These are phyloP conservation scores for Scheffersomyces lignosus DNA, from an alignment of 805 yeast species.

Conservation along the genomic window DNA sequence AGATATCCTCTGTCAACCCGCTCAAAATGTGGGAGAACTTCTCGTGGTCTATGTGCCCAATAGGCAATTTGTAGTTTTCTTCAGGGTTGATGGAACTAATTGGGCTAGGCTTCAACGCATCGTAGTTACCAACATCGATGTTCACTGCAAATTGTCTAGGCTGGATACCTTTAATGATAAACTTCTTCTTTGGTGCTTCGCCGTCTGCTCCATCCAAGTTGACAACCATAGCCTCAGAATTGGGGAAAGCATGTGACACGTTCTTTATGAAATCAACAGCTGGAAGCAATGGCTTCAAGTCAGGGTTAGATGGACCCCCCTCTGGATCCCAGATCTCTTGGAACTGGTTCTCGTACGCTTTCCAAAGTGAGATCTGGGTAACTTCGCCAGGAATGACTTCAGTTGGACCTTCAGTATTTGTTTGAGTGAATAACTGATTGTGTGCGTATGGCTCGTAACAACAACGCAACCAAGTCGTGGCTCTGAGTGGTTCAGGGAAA, in stretches of 20 bases:
- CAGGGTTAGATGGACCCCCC: constrained; percentile 29
- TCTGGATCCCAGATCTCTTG: constrained; percentile 57
- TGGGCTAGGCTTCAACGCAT: constrained; percentile 32
- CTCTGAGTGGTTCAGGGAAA: constrained; percentile 83
- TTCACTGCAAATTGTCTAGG: constrained; percentile 68
- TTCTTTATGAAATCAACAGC: constrained; percentile 97
- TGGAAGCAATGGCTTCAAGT: constrained; percentile 57
- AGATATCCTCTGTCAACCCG: constrained; percentile 20
- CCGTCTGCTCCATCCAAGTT: constrained; percentile 46
- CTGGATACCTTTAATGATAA: constrained; percentile 90
- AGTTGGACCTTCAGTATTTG: constrained; percentile 8
- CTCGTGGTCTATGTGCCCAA: constrained; percentile 38
- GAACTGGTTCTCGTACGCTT: constrained; percentile 87
- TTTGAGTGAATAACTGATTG: constrained; percentile 5
- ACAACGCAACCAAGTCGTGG: constrained; percentile 92
- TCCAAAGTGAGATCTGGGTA: constrained; percentile 94
- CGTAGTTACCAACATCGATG: constrained; percentile 44
- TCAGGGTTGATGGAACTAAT: constrained; percentile 9
- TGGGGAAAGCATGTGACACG: constrained; percentile 83
- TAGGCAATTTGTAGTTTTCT: constrained; percentile 22
- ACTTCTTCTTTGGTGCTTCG: constrained; percentile 61
- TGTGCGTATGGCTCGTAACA: constrained; percentile 72
- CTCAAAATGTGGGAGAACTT: constrained; percentile 30
- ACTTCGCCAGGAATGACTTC: constrained; percentile 63
- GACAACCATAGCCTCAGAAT: constrained; percentile 91